Conservation (phyloP, 352 stramenopile genomes). For the Phytopythium helicoides region DNA sequence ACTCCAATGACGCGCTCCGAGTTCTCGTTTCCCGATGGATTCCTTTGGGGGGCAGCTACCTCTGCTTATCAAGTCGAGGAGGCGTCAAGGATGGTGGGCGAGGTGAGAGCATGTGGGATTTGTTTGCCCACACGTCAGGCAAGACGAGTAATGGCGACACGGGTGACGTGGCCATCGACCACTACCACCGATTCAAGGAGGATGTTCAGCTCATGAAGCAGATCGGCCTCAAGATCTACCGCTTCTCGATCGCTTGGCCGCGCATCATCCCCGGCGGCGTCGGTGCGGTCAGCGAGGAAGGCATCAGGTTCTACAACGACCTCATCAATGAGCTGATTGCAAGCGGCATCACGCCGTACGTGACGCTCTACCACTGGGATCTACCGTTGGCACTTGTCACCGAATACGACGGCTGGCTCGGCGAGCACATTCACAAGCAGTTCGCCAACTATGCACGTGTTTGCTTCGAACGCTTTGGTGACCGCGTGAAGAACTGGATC, state of each 20-base stretch:
- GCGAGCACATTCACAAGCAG: slow-evolving; percentile 39
- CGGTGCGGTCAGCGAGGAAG: slow-evolving; percentile 74
- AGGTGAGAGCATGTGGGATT: slow-evolving; percentile 90
- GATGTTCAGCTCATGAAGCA: slow-evolving; percentile 91
- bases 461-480: slow-evolving; percentile 91
- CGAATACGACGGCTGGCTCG: slow-evolving; percentile 72
- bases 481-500: slow-evolving; percentile 92
- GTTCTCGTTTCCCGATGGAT: slow-evolving; percentile 48
- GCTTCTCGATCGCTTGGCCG: slow-evolving; percentile 92
- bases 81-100: slow-evolving; percentile 76
- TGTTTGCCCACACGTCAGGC: slow-evolving; percentile 62
- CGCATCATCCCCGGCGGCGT: slow-evolving; percentile 88
- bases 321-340: slow-evolving; percentile 88
- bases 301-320: slow-evolving; percentile 90
- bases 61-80: slow-evolving; percentile 93
- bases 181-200: slow-evolving; percentile 88
- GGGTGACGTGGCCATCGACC: slow-evolving; percentile 88
- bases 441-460: slow-evolving; percentile 87
- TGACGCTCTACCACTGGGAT: slow-evolving; percentile 98
- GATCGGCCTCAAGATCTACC: slow-evolving; percentile 88
- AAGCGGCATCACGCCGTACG: slow-evolving; percentile 83
- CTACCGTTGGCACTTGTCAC: slow-evolving; percentile 85
- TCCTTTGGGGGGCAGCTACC: slow-evolving; percentile 86
- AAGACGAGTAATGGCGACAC: slow-evolving; percentile 74
- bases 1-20: slow-evolving; percentile 19